Conservation (phyloP, 2,329 filamentous ascomycete species). For the Neonectria punicea region DNA sequence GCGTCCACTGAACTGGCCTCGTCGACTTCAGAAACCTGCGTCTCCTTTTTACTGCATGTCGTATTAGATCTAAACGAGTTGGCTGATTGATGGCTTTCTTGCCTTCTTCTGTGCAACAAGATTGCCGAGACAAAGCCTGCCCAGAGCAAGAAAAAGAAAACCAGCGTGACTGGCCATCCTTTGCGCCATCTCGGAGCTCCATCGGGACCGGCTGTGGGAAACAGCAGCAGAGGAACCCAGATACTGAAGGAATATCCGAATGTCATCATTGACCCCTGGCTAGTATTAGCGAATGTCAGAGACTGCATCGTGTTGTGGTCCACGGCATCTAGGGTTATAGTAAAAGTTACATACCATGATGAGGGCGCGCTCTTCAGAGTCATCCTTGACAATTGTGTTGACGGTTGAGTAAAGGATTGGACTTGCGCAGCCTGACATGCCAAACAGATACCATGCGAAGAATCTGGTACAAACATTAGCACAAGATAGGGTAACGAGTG, state of each 20-base stretch:
- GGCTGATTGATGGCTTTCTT: background rate
- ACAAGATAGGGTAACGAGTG: background rate
- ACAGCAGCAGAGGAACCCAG: background rate
- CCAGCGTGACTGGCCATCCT: background rate
- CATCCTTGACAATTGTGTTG: slow-evolving; percentile 1
- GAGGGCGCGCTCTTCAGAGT: slow-evolving; percentile 1
- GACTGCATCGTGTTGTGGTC: background rate
- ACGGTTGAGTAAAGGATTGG: background rate
- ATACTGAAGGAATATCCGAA: background rate
- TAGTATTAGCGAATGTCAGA: background rate
- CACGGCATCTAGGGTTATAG: background rate
- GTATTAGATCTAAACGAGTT: background rate
- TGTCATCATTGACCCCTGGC: background rate
- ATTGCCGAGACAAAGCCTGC: background rate
- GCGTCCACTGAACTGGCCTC: background rate
- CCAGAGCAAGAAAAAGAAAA: background rate
- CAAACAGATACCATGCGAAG: background rate
- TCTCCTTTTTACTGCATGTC: background rate
- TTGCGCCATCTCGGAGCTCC: background rate
- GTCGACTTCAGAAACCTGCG: background rate
- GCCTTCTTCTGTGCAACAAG: background rate
- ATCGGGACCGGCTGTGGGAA: background rate
- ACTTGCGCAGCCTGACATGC: background rate
- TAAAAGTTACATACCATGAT: background rate
- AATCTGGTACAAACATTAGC: background rate